Base-by-base conservation (phyloP, 1,284 basidiomycete genomes). In the Cryptococcus depauperatus region DNA sequence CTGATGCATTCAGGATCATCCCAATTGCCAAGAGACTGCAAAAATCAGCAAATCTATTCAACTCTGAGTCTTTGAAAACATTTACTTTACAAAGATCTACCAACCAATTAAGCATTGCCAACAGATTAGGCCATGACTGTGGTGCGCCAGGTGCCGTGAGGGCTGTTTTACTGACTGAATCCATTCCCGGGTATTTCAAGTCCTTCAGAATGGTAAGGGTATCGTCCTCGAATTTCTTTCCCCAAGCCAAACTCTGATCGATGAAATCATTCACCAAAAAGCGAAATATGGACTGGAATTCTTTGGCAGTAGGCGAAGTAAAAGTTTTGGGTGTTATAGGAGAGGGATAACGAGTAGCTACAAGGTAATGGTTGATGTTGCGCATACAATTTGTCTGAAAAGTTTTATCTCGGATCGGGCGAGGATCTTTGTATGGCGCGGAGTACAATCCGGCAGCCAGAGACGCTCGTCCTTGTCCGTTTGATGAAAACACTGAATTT, bases 51-150 rank as follows among this genome's bases (percentile, higher is more conserved):
- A 38, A 37, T 9, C 39, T 6, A 22, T 13, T 26, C 19, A 27
- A 14, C 29, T 25, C 22, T 41, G 34, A 11, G 30, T 41, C 16
- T n/a, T 29, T 6, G 25, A 23, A 30, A 32, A 9, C 28, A 53
- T 60, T 46, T 44, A 86, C 87, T 73, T 81, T 82, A 58, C 81
- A 66, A 3, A 87, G 68, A 55, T 88, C 84, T 1, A 84, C 83
- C 13, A 93, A 72, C 90, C 89, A 93, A 65, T 88, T 83, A 37
- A 93, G 63, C 61, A 86, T 83, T 18, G 84, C 88, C 14, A 91
- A 72, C 14, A 91, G 65, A 13, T 77, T 72, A 0, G 85, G 85
- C 90, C 88, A 92, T 14, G 83, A 81, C 65, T 85, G 83, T 72
- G 83, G 81, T 48, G 82, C 83, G 0, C 85, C 87, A 0, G 87